Base-by-base conservation (phyloP, 2,329 filamentous ascomycete species). In the Berkeleyomyces basicola region DNA sequence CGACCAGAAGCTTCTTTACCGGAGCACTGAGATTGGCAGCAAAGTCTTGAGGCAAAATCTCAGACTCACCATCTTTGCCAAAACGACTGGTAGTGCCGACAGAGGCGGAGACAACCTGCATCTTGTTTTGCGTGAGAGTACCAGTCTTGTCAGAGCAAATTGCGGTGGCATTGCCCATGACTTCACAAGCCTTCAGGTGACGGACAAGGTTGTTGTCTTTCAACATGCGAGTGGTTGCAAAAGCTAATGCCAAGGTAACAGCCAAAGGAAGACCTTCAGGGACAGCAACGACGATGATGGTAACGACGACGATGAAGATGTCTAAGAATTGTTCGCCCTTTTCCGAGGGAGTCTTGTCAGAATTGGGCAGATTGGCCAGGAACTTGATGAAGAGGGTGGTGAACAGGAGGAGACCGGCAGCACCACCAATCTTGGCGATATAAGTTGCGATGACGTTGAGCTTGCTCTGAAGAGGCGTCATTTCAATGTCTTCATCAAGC, bases 361-460 rank as follows among this genome's bases (percentile, higher is more conserved):
- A 66, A 73, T 79, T 70, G 4, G 77, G 76, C 2, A 96, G 79
- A 10, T 82, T 75, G 58, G 84, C 88, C 7, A 93, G 77, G 70
- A 95, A 96, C 68, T 90, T 82, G 74, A 96, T 91, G 69, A 96
- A 82, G 11, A 96, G 78, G 55, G 95, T 86, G 57, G 92, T 78
- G 74, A 96, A 96, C 57, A 96, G 78, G 7, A 90, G 75, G 11
- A 93, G 76, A 67, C 87, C 89, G 58, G 90, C 88, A 59, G 79
- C 83, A 71, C 88, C 89, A 72, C 86, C 86, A 43, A 89, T 75
- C 72, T 87, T 88, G 64, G 86, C 86, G 70, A 90, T 90, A 74
- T 86, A 88, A 67, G 87, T 84, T 64, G 87, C 87, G 66, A 90
- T 82, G 65, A 82, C 77, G 69, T 87, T 88, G 61, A 90, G 78